A percentile compares a stretch with the other conserved stretches of the same genome.
Conservation (phyloP, 1,284 basidiomycete genomes). For the Ustilago lituana region DNA sequence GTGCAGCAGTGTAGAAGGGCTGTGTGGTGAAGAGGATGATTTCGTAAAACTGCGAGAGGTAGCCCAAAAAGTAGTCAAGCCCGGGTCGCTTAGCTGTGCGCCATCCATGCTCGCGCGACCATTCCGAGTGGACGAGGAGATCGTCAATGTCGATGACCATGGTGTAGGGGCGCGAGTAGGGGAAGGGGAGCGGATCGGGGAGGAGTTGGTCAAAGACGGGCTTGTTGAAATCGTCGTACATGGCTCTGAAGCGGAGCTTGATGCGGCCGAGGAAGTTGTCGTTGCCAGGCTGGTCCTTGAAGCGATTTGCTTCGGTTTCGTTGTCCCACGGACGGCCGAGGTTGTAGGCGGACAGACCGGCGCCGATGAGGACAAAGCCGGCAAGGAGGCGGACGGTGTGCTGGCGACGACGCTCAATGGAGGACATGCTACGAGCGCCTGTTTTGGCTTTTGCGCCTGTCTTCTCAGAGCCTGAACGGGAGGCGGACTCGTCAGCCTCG, state of each 20-base stretch:
- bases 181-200: conserved; percentile 84
- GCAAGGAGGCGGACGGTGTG: conserved; percentile 51
- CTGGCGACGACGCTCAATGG: conserved; percentile 65
- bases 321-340: conserved; percentile 66
- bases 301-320: conserved; percentile 59
- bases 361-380: conserved; percentile 42
- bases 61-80: conserved; percentile 95
- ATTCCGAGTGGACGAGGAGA: conserved; percentile 86
- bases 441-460: conserved; percentile 65
- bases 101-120: conserved; percentile 72
- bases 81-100: conserved; percentile 78
- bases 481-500: conserved; percentile 16
- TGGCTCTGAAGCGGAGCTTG: conserved; percentile 44
- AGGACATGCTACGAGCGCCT: conserved; percentile 63
- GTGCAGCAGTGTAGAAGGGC: conserved; percentile 84
- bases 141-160: conserved; percentile 92
- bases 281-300: conserved; percentile 32
- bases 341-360: conserved; percentile 52
- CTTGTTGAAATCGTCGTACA: conserved; percentile 58
- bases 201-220: conserved; percentile 91
- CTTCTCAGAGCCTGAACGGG: conserved; percentile 7
- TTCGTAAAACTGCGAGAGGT: conserved; percentile 97
- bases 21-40: conserved; percentile 95
- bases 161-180: conserved; percentile 89
- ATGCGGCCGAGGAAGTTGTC: conserved; percentile 57